Evolutionary conservation across 352 stramenopile species (phyloP).

Genomic region (Pythium aristosporum): DNA sequence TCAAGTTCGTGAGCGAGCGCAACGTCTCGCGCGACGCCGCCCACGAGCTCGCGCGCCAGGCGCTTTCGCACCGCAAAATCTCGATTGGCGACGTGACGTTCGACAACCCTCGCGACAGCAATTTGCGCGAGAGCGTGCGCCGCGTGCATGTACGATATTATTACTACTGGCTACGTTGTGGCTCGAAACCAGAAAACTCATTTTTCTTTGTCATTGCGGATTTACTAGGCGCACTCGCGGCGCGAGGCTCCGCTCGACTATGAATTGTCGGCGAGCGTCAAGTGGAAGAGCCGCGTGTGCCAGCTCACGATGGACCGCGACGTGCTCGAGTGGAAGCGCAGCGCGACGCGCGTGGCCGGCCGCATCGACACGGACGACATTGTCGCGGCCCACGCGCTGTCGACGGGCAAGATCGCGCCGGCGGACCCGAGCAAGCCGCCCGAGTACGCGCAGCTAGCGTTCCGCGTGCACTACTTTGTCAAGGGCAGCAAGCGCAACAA

Average conservation of each 20-base stretch:
- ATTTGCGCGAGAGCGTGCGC: conserved; percentile 76
- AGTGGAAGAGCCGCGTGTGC: conserved; percentile 47
- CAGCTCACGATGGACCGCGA: conserved; percentile 66
- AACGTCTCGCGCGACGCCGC: conserved; percentile 47
- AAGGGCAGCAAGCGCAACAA: conserved; percentile 53
- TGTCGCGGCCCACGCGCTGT: conserved; percentile 51
- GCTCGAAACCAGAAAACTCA: neutral
- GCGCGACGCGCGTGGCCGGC: conserved; percentile 38
- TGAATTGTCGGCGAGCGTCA: conserved; percentile 47
- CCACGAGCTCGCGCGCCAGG: conserved; percentile 69
- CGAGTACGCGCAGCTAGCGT: conserved; percentile 17
- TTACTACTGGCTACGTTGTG: no score
- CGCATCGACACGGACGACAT: conserved; percentile 71
- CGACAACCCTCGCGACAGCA: conserved; percentile 57
- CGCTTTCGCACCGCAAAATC: conserved; percentile 61
- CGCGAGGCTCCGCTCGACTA: conserved; percentile 69
- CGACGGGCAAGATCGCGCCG: conserved; percentile 11
- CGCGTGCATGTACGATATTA: conserved; percentile 47
- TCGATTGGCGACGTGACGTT: conserved; percentile 79
- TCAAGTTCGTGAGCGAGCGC: conserved; percentile 36
- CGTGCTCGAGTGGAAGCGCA: conserved; percentile 51
- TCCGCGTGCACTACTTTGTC: conserved; percentile 78
- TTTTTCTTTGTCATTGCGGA: conserved; percentile 4
- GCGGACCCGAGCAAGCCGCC: conserved; percentile 26
- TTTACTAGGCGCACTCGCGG: conserved; percentile 79